Percentiles rank a stretch among this genome's conserved stretches.
These are phyloP conservation scores for Penicillium malachiteum DNA, from an alignment of 495 filamentous ascomycete genomes.

Conservation along the genomic window DNA sequence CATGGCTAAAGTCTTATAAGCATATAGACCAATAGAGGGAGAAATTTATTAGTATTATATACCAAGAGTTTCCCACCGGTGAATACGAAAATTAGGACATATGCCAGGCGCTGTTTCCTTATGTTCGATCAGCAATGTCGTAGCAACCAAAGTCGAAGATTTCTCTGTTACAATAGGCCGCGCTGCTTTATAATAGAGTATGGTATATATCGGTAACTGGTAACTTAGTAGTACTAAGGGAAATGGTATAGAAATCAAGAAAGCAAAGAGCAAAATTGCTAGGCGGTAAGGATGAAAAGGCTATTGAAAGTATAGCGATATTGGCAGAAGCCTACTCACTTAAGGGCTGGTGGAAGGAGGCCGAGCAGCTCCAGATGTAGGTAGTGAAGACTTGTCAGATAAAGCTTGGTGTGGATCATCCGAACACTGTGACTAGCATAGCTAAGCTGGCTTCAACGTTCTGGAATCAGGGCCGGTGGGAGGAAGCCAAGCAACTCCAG, in stretches of 20 bases:
- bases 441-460: background rate
- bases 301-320: too few relatives aligned
- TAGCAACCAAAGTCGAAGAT: conserved; percentile 7
- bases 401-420: background rate
- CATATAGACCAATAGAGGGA: conserved; percentile 32
- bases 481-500: too few relatives aligned
- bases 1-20: conserved; percentile 24
- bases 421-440: background rate
- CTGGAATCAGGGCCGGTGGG: too few relatives aligned
- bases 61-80: conserved; percentile 43
- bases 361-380: background rate
- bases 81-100: conserved; percentile 29
- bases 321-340: too few relatives aligned
- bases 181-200: conserved; percentile 13
- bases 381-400: background rate
- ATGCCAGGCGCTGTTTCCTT: conserved; percentile 27
- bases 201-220: background rate
- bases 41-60: conserved; percentile 36
- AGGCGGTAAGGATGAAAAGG: too few relatives aligned
- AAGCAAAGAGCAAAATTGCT: too few relatives aligned
- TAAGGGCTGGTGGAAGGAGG: conserved; percentile 1
- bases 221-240: background rate
- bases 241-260: conserved; percentile 1
- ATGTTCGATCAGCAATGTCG: conserved; percentile 18
- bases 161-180: conserved; percentile 20